Conservation (phyloP, 306 rosid species). For the Cicer arietinum region DNA sequence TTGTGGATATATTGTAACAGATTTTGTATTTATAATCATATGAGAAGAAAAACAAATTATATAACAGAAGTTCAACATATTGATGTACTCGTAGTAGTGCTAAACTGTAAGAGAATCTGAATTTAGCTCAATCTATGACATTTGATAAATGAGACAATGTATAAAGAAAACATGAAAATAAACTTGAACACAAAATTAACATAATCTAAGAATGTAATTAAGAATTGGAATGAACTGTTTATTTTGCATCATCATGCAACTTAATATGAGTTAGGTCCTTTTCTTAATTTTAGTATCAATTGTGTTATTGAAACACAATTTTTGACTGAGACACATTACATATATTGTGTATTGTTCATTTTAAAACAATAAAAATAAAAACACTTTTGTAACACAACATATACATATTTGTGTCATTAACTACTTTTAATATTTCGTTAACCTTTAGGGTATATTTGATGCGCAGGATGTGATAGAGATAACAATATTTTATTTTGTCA, state of each 20-base stretch:
- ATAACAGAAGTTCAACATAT: neutral
- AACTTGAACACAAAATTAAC: neutral
- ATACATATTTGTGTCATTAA: too few species aligned
- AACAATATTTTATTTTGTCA: too few species aligned
- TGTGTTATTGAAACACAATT: too few species aligned
- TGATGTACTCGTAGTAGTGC: neutral
- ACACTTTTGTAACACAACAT: too few species aligned
- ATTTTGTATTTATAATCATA: slow-evolving; percentile 18
- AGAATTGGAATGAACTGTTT: neutral
- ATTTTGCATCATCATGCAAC: neutral
- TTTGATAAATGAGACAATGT: neutral
- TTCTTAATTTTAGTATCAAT: neutral
- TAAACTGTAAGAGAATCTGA: neutral
- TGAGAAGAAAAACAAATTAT: neutral
- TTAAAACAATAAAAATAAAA: too few species aligned
- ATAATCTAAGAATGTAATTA: neutral
- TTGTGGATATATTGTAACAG: slow-evolving; percentile 26
- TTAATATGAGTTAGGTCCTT: slow-evolving; percentile 11
- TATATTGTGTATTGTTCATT: too few species aligned
- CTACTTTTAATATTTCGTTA: too few species aligned
- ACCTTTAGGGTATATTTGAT: too few species aligned
- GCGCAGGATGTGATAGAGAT: too few species aligned
- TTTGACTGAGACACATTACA: too few species aligned
- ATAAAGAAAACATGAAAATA: neutral
- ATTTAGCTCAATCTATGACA: neutral